Evolutionary conservation across 441 rosid species (phyloP), one percentile per base, ranked within the genome.

Genomic region (Erysimum cheiri): DNA sequence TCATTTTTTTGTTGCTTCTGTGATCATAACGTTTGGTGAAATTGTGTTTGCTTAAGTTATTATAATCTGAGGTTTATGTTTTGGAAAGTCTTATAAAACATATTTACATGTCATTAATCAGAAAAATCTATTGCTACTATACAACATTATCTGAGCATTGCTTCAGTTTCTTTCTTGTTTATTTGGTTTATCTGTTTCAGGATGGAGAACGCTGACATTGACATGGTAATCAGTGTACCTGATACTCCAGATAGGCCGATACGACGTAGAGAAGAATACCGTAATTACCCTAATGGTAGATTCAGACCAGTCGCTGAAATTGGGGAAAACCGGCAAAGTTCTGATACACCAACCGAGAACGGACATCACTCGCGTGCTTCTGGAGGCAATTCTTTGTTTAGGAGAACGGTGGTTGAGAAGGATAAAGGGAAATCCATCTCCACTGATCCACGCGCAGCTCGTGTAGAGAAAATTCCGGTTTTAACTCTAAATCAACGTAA

Each of bases 141-240:
- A 8, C 8, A 41, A 53, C 0, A 15, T 40, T 0, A 17, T 55
- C 13, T 6, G 59, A 60, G 60, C 65, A 33, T 49, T 50, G 26
- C 22, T 53, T 60, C 10, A 24, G 0, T 33, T 15, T 49, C 24
- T 49, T 8, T 17, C 4, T 10, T 48, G 60, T 40, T 46, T 35
- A 3, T 44, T 29, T 58, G 48, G 8, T 31, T 44, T 19, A 24
- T 9, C 29, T 46, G 60, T 54, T 71, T 72, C 64, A 61, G 63
- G 63, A 89, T 87, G 96, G 96, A 89, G 59, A 81, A 87, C 59
- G 70, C 78, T 85, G 86, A 89, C 66, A 67, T 80, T 80, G 92
- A 89, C 43, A 76, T 75, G 68, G 71, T 89, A 36, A 77, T 76
- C 61, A 83, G 71, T 33, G 65, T 86, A 64, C 95, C 89, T 22